Percentiles rank a stretch among this genome's conserved stretches.
These are phyloP conservation scores for Trichoderma citrinoviride DNA, from an alignment of 2,329 filamentous ascomycete genomes.

Conservation along the genomic window DNA sequence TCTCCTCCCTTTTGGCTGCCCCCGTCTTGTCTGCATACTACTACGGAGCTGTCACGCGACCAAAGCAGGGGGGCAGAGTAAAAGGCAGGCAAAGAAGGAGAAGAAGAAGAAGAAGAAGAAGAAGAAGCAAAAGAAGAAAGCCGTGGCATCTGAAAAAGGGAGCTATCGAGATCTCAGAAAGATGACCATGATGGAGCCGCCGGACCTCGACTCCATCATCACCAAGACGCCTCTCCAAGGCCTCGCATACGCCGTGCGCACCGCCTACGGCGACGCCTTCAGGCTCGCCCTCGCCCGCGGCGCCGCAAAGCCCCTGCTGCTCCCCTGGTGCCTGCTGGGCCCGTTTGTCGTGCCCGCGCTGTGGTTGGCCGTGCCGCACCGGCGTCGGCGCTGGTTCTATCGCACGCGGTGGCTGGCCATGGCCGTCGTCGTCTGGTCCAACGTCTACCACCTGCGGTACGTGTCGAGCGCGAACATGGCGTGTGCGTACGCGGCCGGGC, in stretches of 20 bases:
- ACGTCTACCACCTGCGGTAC: constrained; percentile 41
- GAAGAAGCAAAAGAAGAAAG: not conserved
- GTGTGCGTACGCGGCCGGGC: constrained; percentile 49
- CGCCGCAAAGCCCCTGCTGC: constrained; percentile 45
- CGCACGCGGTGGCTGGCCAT: constrained; percentile 49
- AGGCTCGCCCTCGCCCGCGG: constrained; percentile 38
- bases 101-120: not conserved
- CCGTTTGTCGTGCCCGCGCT: constrained; percentile 49
- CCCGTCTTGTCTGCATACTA: not conserved
- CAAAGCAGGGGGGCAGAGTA: not conserved
- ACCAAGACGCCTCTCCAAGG: constrained; percentile 16
- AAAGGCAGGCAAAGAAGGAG: not conserved
- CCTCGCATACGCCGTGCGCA: constrained; percentile 31
- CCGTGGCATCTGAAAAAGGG: not conserved
- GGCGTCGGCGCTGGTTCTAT: constrained; percentile 49
- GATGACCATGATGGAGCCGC: not conserved
- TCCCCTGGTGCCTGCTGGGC: constrained; percentile 52
- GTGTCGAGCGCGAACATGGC: constrained; percentile 53
- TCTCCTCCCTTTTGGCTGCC: not conserved
- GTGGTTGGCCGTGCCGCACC: constrained; percentile 58
- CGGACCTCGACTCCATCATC: not conserved
- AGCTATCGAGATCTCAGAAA: not conserved
- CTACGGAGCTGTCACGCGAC: not conserved
- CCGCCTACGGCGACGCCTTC: constrained; percentile 40
- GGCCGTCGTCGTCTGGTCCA: constrained; percentile 42